Evolutionary conservation across 106 monocot species (phyloP).

Genomic region (Allium fistulosum): DNA sequence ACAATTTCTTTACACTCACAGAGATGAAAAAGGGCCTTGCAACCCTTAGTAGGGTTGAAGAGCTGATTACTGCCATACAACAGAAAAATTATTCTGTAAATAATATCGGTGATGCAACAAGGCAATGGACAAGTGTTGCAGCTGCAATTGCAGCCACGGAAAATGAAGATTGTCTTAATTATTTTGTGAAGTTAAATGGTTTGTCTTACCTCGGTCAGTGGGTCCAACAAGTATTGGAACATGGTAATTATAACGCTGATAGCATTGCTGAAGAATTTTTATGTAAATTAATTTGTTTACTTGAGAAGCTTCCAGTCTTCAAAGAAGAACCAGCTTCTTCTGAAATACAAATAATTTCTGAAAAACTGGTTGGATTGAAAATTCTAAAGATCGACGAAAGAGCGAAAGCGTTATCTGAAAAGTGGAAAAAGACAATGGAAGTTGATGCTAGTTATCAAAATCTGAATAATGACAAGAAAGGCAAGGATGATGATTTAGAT

Average conservation of each 20-base stretch:
- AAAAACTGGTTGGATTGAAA: constrained; percentile 26
- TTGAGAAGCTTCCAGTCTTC: constrained; percentile 49
- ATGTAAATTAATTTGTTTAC: constrained; percentile 27
- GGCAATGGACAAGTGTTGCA: constrained; percentile 60
- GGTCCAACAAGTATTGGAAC: constrained; percentile 46
- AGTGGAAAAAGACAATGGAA: constrained; percentile 27
- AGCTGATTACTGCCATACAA: constrained; percentile 56
- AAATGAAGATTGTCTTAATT: constrained; percentile 48
- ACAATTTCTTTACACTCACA: constrained; percentile 74
- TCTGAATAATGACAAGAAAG: constrained; percentile 2
- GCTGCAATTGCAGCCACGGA: constrained; percentile 50
- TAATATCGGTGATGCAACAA: constrained; percentile 47
- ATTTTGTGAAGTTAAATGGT: constrained; percentile 72
- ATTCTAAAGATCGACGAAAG: constrained; percentile 28
- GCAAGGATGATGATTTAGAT: constrained; percentile 4
- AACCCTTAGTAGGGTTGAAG: constrained; percentile 53
- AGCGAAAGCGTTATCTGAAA: constrained; percentile 40
- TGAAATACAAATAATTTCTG: constrained; percentile 34
- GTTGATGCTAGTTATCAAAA: constrained; percentile 6
- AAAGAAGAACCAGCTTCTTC: constrained; percentile 23
- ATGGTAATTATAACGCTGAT: constrained; percentile 13
- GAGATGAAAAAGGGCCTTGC: constrained; percentile 89
- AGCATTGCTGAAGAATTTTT: constrained; percentile 43
- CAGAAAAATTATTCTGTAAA: constrained; percentile 27
- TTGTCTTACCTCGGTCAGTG: constrained; percentile 48